Conservation (phyloP, 2,329 filamentous ascomycete genomes). For the Tolypocladium album region DNA sequence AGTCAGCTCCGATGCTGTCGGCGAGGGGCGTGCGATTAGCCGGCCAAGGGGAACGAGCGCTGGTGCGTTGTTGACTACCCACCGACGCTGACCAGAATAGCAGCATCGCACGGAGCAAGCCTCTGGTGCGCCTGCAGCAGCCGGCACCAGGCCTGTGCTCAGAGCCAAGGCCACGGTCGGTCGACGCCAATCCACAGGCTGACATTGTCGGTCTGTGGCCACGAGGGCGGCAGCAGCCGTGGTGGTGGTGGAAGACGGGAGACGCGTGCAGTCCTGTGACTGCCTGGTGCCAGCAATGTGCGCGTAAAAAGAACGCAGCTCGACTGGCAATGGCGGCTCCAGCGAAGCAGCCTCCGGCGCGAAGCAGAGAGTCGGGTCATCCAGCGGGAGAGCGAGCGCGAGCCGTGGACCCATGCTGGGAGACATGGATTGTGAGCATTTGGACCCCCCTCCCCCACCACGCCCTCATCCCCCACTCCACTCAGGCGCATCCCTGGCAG, state of each 20-base stretch:
- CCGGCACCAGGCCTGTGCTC: not conserved
- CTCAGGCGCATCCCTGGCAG: not conserved
- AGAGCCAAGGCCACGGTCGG: not conserved
- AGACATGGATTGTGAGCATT: not conserved
- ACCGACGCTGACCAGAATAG: not conserved
- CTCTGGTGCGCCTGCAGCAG: constrained; percentile 1
- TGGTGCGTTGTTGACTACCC: not conserved
- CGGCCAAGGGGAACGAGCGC: not conserved
- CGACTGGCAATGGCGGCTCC: not conserved
- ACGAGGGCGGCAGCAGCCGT: not conserved
- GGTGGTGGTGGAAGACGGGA: not conserved
- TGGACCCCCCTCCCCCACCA: not conserved
- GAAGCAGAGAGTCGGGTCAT: not conserved
- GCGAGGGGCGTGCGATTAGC: not conserved
- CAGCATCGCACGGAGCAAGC: not conserved
- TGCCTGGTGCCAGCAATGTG: not conserved
- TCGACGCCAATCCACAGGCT: not conserved
- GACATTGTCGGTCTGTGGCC: not conserved
- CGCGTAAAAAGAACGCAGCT: not conserved
- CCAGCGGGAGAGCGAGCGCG: not conserved
- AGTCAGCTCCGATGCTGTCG: constrained; percentile 12
- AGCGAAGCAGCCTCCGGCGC: not conserved
- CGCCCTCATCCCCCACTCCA: not conserved
- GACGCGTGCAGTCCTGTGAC: not conserved
- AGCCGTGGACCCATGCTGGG: not conserved